These are phyloP conservation scores for Calonectria honghensis DNA, from an alignment of 2,329 filamentous ascomycete species.

Conservation along the genomic window DNA sequence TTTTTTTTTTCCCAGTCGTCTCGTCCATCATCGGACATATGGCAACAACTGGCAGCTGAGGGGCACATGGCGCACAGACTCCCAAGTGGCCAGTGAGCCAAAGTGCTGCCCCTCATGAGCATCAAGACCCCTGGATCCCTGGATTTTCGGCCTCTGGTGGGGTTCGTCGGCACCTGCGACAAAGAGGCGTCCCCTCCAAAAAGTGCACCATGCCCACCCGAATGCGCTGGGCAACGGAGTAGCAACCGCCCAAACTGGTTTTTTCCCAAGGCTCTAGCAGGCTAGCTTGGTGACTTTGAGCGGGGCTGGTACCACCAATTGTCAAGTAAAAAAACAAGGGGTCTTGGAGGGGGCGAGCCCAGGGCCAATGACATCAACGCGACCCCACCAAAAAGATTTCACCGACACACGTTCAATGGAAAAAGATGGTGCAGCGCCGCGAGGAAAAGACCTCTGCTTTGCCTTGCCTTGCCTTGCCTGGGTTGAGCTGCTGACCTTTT, in stretches of 20 bases:
- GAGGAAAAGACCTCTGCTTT: constrained; percentile 43
- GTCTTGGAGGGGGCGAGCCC: constrained; percentile 46
- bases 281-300: constrained; percentile 27
- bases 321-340: constrained; percentile 47
- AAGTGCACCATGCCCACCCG: constrained; percentile 27
- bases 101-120: constrained; percentile 7
- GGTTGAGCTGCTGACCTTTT: constrained; percentile 16
- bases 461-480: constrained; percentile 31
- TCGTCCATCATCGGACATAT: background rate
- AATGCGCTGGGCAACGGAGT: constrained; percentile 30
- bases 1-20: background rate
- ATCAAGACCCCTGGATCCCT: constrained; percentile 44
- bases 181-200: background rate
- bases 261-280: constrained; percentile 11
- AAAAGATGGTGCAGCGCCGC: constrained; percentile 28
- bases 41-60: constrained; percentile 16
- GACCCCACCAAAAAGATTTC: constrained; percentile 57
- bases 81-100: background rate
- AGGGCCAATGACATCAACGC: constrained; percentile 56
- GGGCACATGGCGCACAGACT: constrained; percentile 13
- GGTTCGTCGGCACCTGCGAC: constrained; percentile 35
- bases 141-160: constrained; percentile 47
- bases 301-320: constrained; percentile 28
- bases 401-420: constrained; percentile 39
- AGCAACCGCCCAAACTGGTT: constrained; percentile 30